Base-by-base conservation (phyloP, 371 early-diverging fungal genomes). In the Blakeslea trispora region DNA sequence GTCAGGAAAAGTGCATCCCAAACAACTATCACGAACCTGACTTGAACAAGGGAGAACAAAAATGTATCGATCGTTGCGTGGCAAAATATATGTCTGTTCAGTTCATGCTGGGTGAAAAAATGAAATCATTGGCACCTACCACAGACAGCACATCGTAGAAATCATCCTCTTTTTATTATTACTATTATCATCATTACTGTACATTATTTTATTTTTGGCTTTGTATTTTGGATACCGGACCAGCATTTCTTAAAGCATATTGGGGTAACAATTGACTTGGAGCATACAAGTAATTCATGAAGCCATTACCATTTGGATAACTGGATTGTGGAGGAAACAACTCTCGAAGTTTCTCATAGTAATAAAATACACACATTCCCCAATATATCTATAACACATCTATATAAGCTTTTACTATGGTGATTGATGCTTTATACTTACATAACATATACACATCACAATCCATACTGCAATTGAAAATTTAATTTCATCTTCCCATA, bases 1-100 rank as follows among this genome's bases (percentile, higher is more conserved):
- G 97, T 82, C 88, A 90, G 71, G 67, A 75, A 31, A 96, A 97
- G 67, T 97, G 98, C 75, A 90, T 97, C 44, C 84, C 89, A 18
- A 75, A 81, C 49, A 79, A 83, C 44, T 96, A 97, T 65, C 81
- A 75, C 48, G 95, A 96, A 61, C 88, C 82, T 23, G 94, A 95
- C 57, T 79, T 97, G 59, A 91, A 91, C 71, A 97, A 98, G 78
- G 98, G 97, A 50, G 97, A 98, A 76, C 87, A 91, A 13, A 94
- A 94, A 28, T 98, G 98, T 77, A 81, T 93, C 34, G 97, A 98
- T 73, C 89, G 97, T 17, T 95, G 96, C 61, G 94, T 91, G 28
- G 69, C 83, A 49, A 96, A 96, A 74, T 94, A 84, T 69, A 83
- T 91, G 65, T 82, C 89, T 52, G 85, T 92, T 57, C 89, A 89